Evolutionary conservation across 106 monocot species (phyloP), one percentile per base, ranked within the genome.

Genomic region (Phalaenopsis aphrodite): DNA sequence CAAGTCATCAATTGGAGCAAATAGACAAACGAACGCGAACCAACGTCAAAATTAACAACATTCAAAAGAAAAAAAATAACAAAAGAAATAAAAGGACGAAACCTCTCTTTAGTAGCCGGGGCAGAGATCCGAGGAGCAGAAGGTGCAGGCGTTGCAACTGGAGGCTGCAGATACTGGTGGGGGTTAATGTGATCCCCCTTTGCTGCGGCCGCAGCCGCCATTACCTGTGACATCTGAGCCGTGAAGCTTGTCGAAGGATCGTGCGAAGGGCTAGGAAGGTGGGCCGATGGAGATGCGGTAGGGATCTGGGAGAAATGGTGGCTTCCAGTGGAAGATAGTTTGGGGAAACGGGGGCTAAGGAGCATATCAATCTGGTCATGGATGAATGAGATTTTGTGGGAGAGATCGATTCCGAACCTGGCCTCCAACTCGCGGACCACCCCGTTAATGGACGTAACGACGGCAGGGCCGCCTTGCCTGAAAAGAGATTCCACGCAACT

Each of bases 371-470:
- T 86, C 56, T 91, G 90, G 78, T 93, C 86, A 18, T 91, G 87
- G 74, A 95, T 93, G 85, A 95, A 93, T 43, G 77, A 81, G 18
- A 90, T 84, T 85, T 95, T 93, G 91, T 89, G 92, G 77, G 95
- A 91, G 84, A 95, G 93, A 80, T 95, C 95, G 43, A 93, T 57
- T 82, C 95, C 93, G 67, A 93, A 84, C 66, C 87, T 87, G 36
- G 89, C 86, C 83, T 93, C 93, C 12, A 95, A 84, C 78, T 95
- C 86, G 48, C 85, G 90, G 64, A 93, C 91, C 17, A 93, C 89
- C 81, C 82, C 87, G 81, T 42, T 77, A 38, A 93, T 81, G 78
- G 85, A 88, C 11, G 72, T 80, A 46, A 46, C 42, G 79, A 81
- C 81, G 41, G 64, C 55, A 38, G 86, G 46, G 11, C 68, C 75